Evolutionary conservation across 306 rosid species (phyloP).

Genomic region (Begonia peltatifolia): DNA sequence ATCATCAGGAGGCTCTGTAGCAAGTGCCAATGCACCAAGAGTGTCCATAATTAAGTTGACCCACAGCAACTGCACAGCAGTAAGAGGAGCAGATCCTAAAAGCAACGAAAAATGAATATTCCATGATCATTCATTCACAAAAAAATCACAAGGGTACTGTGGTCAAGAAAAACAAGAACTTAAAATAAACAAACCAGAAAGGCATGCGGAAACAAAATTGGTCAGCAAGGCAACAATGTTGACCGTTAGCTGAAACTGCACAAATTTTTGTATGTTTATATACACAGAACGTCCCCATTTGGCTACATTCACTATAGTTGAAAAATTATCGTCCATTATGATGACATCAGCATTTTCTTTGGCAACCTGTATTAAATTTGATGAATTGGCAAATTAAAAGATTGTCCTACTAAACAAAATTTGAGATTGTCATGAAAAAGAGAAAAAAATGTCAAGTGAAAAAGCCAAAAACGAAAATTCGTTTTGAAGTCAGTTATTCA

Average conservation of each 20-base stretch:
- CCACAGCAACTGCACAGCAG: constrained; percentile 96
- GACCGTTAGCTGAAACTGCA: constrained; percentile 91
- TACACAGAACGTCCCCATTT: constrained; percentile 95
- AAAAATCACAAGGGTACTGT: neutral
- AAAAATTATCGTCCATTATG: constrained; percentile 79
- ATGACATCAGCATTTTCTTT: constrained; percentile 89
- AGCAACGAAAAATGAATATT: constrained; percentile 9
- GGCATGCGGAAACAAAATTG: constrained; percentile 83
- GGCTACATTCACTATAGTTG: constrained; percentile 72
- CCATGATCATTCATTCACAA: neutral
- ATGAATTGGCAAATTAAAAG: too few species aligned
- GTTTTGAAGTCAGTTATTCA: too few species aligned
- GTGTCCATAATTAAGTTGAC: constrained; percentile 99
- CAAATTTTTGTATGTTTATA: constrained; percentile 92
- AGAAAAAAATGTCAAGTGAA: too few species aligned
- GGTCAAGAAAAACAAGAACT: neutral
- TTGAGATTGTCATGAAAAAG: constrained; percentile 30
- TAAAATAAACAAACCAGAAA: constrained; percentile 44
- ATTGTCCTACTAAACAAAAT: constrained; percentile 50
- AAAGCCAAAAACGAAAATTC: too few species aligned
- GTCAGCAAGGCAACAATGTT: constrained; percentile 77
- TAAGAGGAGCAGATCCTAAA: constrained; percentile 94
- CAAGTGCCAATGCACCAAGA: constrained; percentile 91
- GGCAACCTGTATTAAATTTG: constrained; percentile 48
- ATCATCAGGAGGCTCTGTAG: constrained; percentile 91